Evolutionary conservation across 345 rosid species (phyloP).

Genomic region (Brassica carinata): DNA sequence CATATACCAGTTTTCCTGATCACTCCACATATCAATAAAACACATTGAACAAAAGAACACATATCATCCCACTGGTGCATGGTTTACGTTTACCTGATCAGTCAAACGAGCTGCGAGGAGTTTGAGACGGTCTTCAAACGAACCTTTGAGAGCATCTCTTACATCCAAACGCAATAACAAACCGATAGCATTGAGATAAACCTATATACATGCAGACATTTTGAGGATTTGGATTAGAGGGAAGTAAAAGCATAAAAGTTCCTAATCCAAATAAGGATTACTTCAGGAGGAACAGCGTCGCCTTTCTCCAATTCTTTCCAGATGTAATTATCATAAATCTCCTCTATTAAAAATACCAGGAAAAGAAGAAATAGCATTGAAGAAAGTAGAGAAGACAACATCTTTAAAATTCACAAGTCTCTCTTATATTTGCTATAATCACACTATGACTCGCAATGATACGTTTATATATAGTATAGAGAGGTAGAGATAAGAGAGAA

Average conservation of each 20-base stretch:
- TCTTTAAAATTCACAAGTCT: not conserved
- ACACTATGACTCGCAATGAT: not conserved
- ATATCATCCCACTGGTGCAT: not conserved
- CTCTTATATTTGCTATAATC: not conserved
- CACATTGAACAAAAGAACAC: not conserved
- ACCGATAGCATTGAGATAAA: conserved; percentile 78
- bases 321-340: conserved; percentile 68
- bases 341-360: conserved; percentile 41
- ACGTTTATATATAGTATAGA: conserved; percentile 3
- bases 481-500: not conserved
- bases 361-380: not conserved
- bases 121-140: conserved; percentile 57
- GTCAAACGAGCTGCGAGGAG: conserved; percentile 48
- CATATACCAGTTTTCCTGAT: conserved; percentile 61
- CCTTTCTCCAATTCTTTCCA: conserved; percentile 74
- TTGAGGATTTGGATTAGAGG: not conserved
- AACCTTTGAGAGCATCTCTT: conserved; percentile 51
- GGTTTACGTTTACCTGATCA: conserved; percentile 69
- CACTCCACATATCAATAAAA: not conserved
- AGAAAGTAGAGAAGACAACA: not conserved
- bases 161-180: conserved; percentile 65
- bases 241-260: conserved; percentile 6
- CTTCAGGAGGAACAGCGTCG: conserved; percentile 63
- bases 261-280: conserved; percentile 18
- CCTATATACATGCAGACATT: conserved; percentile 49